A percentile compares a stretch with the other conserved stretches of the same genome.
Evolutionary conservation across 768 basidiomycete species (phyloP).

Genomic region (Leccinum disarticulatum): DNA sequence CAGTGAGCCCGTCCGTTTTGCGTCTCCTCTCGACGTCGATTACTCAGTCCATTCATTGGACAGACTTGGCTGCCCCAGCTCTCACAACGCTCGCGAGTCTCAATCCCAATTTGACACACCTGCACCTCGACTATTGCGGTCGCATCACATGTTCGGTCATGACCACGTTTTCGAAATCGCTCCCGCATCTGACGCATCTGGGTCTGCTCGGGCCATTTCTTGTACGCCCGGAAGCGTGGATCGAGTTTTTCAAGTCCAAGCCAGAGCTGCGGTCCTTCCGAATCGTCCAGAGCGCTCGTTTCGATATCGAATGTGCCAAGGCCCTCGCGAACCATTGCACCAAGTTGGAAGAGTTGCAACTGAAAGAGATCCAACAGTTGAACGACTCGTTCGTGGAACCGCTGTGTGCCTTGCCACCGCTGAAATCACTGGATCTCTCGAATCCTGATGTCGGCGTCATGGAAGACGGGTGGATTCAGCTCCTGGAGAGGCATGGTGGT

Average conservation of each 20-base stretch:
- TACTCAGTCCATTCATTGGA: neutral
- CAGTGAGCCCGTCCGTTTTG: slow-evolving; percentile 48
- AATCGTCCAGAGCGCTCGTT: slow-evolving; percentile 84
- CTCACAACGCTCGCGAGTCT: slow-evolving; percentile 71
- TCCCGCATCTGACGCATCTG: slow-evolving; percentile 67
- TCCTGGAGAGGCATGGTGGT: slow-evolving; percentile 56
- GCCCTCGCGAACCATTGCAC: slow-evolving; percentile 53
- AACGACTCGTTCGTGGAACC: slow-evolving; percentile 60
- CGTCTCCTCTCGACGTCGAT: neutral
- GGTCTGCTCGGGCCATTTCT: slow-evolving; percentile 89
- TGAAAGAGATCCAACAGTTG: slow-evolving; percentile 77
- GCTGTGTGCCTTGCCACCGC: slow-evolving; percentile 38
- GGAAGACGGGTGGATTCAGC: slow-evolving; percentile 52
- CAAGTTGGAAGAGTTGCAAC: slow-evolving; percentile 64
- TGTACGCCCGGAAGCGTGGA: slow-evolving; percentile 73
- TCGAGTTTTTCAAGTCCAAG: slow-evolving; percentile 64
- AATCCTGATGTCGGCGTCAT: slow-evolving; percentile 54
- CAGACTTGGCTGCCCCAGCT: slow-evolving; percentile 70
- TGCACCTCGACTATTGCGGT: slow-evolving; percentile 87
- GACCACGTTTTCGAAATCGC: slow-evolving; percentile 53
- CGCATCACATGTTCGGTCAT: slow-evolving; percentile 67
- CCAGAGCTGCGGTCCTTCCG: slow-evolving; percentile 68
- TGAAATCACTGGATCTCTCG: slow-evolving; percentile 70
- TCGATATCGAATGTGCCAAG: slow-evolving; percentile 67
- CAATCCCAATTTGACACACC: slow-evolving; percentile 77